Base-by-base conservation (phyloP, 108 stramenopile genomes). In the Schizochytrium sp. region DNA sequence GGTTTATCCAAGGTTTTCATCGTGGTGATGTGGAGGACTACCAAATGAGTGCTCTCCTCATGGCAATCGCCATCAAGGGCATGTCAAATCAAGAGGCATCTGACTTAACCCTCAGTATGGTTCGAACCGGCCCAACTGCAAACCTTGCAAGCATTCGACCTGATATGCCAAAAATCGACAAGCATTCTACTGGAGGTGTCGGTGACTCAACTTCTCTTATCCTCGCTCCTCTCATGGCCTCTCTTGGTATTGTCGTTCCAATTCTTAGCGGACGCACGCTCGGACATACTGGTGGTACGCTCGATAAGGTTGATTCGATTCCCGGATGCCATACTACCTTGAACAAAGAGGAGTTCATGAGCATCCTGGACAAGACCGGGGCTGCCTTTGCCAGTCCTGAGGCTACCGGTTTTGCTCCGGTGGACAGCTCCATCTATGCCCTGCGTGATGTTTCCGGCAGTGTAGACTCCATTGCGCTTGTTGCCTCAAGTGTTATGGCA, bases 1-100 rank as follows among this genome's bases (percentile, higher is more conserved):
- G 89, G 72, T 89, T 89, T 46, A 53, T 89, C 72, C 49, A 89
- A 0, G 46, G 72, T 28, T 89, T 61, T 53, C 89, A 89, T 50
- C 47, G 56, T 17, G 94, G 93, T 5, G 72, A 93, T 28, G 91
- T 96, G 28, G 95, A 95, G 17, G 95, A 96, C 44, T 96, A 96
- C 89, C 96, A 96, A 93, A 95, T 96, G 95, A 87, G 95, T 17
- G 95, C 96, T 10, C 95, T 95, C 95, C 92, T 96, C 58, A 96
- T 96, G 96, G 95, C 96, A 3, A 93, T 96, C 7, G 95, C 95
- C 88, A 94, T 94, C 87, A 89, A 92, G 47, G 94, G 95, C 0
- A 93, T 96, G 95, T 93, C 92, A 5, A 89, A 61, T 13, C 88
- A 91, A 44, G 96, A 96, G 90, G 96, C 96, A 3, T 94, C 95